These are phyloP conservation scores for Thelonectria olida DNA, from an alignment of 2,329 filamentous ascomycete species.

Conservation along the genomic window DNA sequence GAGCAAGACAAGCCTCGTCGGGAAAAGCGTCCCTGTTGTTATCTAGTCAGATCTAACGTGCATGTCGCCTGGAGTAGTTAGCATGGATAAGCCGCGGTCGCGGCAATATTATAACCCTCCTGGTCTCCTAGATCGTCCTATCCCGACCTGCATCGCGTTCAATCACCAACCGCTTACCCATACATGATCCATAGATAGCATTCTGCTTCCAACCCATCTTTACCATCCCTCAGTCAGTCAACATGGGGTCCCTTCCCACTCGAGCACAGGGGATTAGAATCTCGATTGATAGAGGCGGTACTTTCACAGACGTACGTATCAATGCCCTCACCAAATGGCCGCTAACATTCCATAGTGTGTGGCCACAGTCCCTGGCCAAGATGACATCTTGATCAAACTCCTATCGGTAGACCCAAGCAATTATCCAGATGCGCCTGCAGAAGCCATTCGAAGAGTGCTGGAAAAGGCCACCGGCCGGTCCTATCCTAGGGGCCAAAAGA, in stretches of 20 bases:
- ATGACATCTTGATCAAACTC: conserved; percentile 85
- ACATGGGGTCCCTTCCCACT: conserved; percentile 20
- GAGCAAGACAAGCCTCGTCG: background rate
- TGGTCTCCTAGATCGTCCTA: too few relatives aligned
- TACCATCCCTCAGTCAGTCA: background rate
- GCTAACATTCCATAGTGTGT: conserved; percentile 62
- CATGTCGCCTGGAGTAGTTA: background rate
- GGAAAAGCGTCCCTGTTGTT: background rate
- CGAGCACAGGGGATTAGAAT: conserved; percentile 70
- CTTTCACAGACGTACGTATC: conserved; percentile 74
- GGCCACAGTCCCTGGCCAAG: conserved; percentile 75
- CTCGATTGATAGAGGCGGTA: conserved; percentile 81
- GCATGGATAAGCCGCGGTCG: background rate
- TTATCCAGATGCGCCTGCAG: conserved; percentile 87
- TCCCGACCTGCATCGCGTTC: background rate
- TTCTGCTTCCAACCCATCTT: background rate
- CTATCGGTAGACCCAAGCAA: conserved; percentile 89
- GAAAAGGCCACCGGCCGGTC: conserved; percentile 76
- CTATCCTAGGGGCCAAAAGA: conserved; percentile 78
- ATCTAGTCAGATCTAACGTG: background rate
- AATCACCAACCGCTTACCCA: background rate
- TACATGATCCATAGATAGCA: too few relatives aligned
- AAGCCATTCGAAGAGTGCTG: conserved; percentile 88
- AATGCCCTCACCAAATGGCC: background rate
- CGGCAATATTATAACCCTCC: background rate